Percentiles rank a stretch among this genome's conserved stretches.
These are phyloP conservation scores for Inonotus obliquus DNA, from an alignment of 1,284 basidiomycete species.

Conservation along the genomic window DNA sequence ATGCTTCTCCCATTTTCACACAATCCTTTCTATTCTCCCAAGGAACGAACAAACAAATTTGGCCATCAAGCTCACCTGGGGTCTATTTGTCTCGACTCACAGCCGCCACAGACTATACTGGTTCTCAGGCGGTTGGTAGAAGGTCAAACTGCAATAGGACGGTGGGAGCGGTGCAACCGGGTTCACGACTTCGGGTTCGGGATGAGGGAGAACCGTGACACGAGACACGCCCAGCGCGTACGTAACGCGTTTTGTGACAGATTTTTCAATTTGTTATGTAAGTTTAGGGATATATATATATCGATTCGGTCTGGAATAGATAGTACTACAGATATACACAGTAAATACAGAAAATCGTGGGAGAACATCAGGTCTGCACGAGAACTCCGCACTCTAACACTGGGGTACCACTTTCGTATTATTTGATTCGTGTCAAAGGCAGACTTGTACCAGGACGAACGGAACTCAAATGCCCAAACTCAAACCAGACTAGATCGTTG, in stretches of 20 bases:
- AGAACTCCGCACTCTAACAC: too few species aligned
- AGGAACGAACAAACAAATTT: background rate
- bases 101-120: background rate
- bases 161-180: background rate
- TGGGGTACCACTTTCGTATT: too few species aligned
- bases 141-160: background rate
- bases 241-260: slow-evolving; percentile 1
- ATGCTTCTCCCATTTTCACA: slow-evolving; percentile 3
- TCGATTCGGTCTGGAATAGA: background rate
- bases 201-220: background rate
- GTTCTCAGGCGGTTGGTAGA: background rate
- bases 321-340: too few species aligned
- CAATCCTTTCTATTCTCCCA: background rate
- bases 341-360: too few species aligned
- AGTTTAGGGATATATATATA: background rate
- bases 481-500: too few species aligned
- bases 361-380: too few species aligned
- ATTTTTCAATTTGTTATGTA: background rate
- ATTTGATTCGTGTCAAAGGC: too few species aligned
- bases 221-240: background rate
- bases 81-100: background rate
- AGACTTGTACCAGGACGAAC: too few species aligned
- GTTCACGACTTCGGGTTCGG: background rate
- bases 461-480: too few species aligned
- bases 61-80: background rate